phyloP scores from a whole-genome alignment of 805 yeast species.

The Wickerhamiella kazuoi region DNA sequence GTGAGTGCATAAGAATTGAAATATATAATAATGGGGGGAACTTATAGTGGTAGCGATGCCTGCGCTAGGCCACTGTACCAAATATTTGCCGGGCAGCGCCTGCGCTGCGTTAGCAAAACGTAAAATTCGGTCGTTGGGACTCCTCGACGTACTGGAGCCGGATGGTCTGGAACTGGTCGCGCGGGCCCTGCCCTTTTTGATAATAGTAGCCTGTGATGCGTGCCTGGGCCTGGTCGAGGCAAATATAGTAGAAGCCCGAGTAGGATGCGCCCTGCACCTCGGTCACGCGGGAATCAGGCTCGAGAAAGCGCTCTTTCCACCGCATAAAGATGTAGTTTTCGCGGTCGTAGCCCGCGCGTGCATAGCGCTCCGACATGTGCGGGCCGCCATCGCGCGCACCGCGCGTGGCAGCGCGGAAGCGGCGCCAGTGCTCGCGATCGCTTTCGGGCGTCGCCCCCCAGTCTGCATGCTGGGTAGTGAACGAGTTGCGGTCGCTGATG shows the following conservation, averaged over 20 bases:
- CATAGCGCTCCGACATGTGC: slow-evolving; percentile 13
- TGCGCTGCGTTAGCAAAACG: too few relatives aligned
- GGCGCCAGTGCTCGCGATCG: slow-evolving; percentile 50
- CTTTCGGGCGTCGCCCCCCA: slow-evolving; percentile 49
- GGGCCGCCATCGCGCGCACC: slow-evolving; percentile 19
- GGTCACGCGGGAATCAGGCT: slow-evolving; percentile 57
- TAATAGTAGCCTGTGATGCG: slow-evolving; percentile 64
- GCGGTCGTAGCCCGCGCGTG: slow-evolving; percentile 18
- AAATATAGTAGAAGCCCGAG: slow-evolving; percentile 83
- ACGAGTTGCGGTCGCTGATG: slow-evolving; percentile 40
- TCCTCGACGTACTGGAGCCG: not conserved
- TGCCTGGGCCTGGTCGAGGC: slow-evolving; percentile 63
- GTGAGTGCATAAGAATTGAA: too few relatives aligned
- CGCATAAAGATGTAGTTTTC: slow-evolving; percentile 60
- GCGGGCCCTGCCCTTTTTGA: slow-evolving; percentile 9
- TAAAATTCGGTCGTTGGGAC: too few relatives aligned
- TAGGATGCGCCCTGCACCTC: slow-evolving; percentile 60
- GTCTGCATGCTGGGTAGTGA: slow-evolving; percentile 36
- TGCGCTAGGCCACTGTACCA: too few relatives aligned
- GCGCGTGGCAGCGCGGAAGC: too few relatives aligned
- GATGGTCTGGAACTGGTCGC: slow-evolving; percentile 5
- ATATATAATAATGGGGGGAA: too few relatives aligned
- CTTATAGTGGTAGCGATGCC: too few relatives aligned
- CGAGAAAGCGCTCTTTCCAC: slow-evolving; percentile 82
- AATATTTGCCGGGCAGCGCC: too few relatives aligned